Evolutionary conservation across 805 yeast species (phyloP).

Genomic region (Cyberlindnera petersonii): DNA sequence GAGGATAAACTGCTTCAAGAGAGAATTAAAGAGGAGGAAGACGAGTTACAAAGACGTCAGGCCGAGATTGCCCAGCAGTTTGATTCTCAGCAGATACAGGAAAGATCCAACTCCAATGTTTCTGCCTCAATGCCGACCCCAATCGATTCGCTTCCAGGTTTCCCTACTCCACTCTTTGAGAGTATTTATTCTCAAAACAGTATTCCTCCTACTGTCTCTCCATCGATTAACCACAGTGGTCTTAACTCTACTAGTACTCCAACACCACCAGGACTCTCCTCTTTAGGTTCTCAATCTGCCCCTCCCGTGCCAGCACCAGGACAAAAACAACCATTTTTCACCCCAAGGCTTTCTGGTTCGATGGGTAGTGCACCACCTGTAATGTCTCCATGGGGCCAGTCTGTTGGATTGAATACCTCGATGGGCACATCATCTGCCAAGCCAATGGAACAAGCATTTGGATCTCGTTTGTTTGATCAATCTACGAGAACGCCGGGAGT

Average conservation of each 20-base stretch:
- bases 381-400: constrained; percentile 8
- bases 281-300: neutral
- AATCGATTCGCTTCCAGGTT: neutral
- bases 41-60: constrained; percentile 6
- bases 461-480: constrained; percentile 4
- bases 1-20: constrained; percentile 6
- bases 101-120: constrained; percentile 4
- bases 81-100: constrained; percentile 6
- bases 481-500: constrained; percentile 5
- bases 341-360: constrained; percentile 7
- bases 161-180: constrained; percentile 4
- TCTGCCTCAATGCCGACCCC: constrained; percentile 1
- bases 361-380: constrained; percentile 4
- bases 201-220: neutral
- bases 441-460: neutral
- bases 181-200: constrained; percentile 1
- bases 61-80: constrained; percentile 4
- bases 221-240: neutral
- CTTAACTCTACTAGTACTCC: neutral
- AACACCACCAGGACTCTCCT: neutral
- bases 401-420: neutral
- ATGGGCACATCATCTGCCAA: constrained; percentile 2
- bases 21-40: constrained; percentile 4
- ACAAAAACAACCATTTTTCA: constrained; percentile 6
- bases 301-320: neutral